phyloP scores from a whole-genome alignment of 2,329 filamentous ascomycete genomes.

The Trichoderma koningii region DNA sequence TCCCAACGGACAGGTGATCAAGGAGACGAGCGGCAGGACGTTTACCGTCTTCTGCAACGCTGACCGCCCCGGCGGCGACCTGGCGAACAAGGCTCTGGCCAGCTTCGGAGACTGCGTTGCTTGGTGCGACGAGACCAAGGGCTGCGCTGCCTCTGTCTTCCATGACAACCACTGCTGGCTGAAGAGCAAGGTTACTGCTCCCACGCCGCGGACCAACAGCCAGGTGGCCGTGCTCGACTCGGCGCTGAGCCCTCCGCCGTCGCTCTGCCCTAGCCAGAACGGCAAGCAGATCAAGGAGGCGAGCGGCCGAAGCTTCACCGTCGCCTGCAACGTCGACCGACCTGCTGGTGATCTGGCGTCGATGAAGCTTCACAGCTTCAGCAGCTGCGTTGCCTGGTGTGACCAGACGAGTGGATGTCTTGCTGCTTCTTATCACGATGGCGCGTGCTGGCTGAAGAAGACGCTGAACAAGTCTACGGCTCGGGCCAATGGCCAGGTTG shows the following conservation, averaged over 20 bases:
- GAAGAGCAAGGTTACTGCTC: not conserved
- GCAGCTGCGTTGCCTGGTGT: slow-evolving; percentile 1
- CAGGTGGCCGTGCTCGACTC: slow-evolving; percentile 1
- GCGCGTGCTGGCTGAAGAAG: slow-evolving; percentile 12
- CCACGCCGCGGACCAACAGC: not conserved
- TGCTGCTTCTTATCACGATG: slow-evolving; percentile 11
- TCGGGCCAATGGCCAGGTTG: not conserved
- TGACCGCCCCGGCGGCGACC: not conserved
- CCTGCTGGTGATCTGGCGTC: not conserved
- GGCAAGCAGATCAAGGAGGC: slow-evolving; percentile 10
- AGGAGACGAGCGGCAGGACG: slow-evolving; percentile 3
- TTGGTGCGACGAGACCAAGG: slow-evolving; percentile 6
- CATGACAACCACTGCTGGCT: slow-evolving; percentile 10
- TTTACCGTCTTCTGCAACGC: slow-evolving; percentile 2
- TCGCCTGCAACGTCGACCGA: slow-evolving; percentile 1
- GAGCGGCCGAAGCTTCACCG: not conserved
- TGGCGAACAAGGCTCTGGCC: not conserved
- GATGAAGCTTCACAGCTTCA: not conserved
- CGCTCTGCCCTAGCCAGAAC: not conserved
- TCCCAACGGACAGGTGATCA: slow-evolving; percentile 3
- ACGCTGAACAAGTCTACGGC: not conserved
- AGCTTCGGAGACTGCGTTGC: not conserved
- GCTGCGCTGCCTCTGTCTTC: slow-evolving; percentile 6
- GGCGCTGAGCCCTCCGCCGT: not conserved
- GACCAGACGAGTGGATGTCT: slow-evolving; percentile 4